Conservation (phyloP, 148 eudicot species). For the Rhododendron henanense region DNA sequence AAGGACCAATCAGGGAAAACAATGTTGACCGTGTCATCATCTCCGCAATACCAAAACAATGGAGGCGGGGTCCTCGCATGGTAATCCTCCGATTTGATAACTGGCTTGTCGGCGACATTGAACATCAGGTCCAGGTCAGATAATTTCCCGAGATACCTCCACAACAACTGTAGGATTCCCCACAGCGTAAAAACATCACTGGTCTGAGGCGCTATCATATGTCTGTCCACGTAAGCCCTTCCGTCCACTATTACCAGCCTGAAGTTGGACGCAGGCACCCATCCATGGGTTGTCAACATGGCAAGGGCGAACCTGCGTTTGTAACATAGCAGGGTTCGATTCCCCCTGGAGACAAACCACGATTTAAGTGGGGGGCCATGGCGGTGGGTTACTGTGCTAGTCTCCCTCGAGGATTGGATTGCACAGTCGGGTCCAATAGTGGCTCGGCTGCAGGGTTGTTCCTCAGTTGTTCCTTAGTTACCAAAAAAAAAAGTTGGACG, state of each 20-base stretch:
- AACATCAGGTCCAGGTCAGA: slow-evolving; percentile 91
- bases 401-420: no score
- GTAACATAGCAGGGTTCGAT: no score
- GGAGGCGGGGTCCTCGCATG: slow-evolving; percentile 57
- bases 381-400: no score
- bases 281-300: no score
- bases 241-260: slow-evolving; percentile 65
- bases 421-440: no score
- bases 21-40: slow-evolving; percentile 54
- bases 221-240: slow-evolving; percentile 61
- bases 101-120: slow-evolving; percentile 68
- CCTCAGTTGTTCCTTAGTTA: no score
- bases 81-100: slow-evolving; percentile 19
- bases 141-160: slow-evolving; percentile 71
- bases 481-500: no score
- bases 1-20: slow-evolving; percentile 94
- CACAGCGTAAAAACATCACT: slow-evolving; percentile 73
- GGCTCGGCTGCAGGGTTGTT: no score
- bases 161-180: slow-evolving; percentile 79
- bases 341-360: no score
- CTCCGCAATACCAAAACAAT: slow-evolving; percentile 64
- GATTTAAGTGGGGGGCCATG: no score
- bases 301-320: no score
- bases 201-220: slow-evolving; percentile 45
- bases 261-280: slow-evolving; percentile 32